phyloP scores from a whole-genome alignment of 805 yeast genomes.

The Barnettozyma sucrosica region DNA sequence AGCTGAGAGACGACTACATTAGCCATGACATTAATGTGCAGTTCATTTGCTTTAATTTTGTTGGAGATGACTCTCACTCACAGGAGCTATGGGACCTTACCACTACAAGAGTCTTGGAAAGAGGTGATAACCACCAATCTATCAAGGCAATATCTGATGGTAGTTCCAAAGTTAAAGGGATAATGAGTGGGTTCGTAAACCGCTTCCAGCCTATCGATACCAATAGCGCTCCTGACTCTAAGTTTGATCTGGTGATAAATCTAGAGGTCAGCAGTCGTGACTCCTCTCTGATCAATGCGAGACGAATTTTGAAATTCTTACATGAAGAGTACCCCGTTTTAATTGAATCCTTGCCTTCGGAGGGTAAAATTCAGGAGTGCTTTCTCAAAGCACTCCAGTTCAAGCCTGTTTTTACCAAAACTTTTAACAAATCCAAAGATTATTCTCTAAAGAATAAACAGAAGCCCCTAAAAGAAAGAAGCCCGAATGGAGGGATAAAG shows the following conservation, averaged over 20 bases:
- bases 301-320: constrained; percentile 35
- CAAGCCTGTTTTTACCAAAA: constrained; percentile 45
- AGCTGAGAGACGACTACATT: constrained; percentile 38
- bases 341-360: constrained; percentile 36
- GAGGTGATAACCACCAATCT: constrained; percentile 90
- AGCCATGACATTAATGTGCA: constrained; percentile 41
- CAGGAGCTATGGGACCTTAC: constrained; percentile 47
- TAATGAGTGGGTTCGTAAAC: constrained; percentile 69
- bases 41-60: constrained; percentile 65
- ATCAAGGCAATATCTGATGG: constrained; percentile 51
- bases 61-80: constrained; percentile 34
- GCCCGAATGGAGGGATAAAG: constrained; percentile 8
- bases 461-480: constrained; percentile 8
- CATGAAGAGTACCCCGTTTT: constrained; percentile 39
- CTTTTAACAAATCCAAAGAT: constrained; percentile 20
- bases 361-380: constrained; percentile 38
- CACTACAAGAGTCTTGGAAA: constrained; percentile 45
- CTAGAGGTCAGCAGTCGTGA: constrained; percentile 38
- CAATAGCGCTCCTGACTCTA: constrained; percentile 48
- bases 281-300: constrained; percentile 47
- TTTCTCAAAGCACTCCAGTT: constrained; percentile 47
- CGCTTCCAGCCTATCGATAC: constrained; percentile 59
- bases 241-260: constrained; percentile 61
- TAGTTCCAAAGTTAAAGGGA: constrained; percentile 43
- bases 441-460: constrained; percentile 5